Evolutionary conservation across 176 grass and related monocot species (phyloP).

Genomic region (Melocanna baccifera): DNA sequence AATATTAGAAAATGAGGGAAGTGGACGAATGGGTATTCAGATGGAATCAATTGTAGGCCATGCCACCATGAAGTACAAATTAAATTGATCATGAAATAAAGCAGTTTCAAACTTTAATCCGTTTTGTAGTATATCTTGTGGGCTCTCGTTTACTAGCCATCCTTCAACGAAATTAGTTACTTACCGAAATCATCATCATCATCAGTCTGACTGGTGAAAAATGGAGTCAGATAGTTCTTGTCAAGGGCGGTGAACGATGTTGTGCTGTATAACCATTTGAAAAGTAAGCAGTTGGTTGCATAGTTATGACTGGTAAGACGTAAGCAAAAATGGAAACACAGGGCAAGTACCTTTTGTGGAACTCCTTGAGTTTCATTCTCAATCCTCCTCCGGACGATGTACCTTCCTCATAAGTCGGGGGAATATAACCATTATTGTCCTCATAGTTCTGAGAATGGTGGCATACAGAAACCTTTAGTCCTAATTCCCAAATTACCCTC

Average conservation of each 20-base stretch:
- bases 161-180: not conserved
- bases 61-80: not conserved
- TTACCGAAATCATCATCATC: conserved; percentile 73
- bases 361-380: conserved; percentile 93
- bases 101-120: not conserved
- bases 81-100: not conserved
- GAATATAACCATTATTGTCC: conserved; percentile 74
- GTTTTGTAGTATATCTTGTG: not conserved
- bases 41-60: not conserved
- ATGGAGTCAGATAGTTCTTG: conserved; percentile 97
- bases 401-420: conserved; percentile 73
- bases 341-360: conserved; percentile 77
- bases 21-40: not conserved
- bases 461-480: conserved; percentile 12
- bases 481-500: not conserved
- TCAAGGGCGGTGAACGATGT: conserved; percentile 93
- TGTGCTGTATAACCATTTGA: conserved; percentile 55
- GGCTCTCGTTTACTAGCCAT: not conserved
- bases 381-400: conserved; percentile 75
- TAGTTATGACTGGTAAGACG: not conserved
- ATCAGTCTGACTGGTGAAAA: conserved; percentile 92
- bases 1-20: not conserved
- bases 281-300: conserved; percentile 9
- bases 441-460: conserved; percentile 59
- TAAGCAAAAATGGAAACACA: conserved; percentile 1